Conservation (phyloP, 306 rosid genomes). For the Vigna trinervia region DNA sequence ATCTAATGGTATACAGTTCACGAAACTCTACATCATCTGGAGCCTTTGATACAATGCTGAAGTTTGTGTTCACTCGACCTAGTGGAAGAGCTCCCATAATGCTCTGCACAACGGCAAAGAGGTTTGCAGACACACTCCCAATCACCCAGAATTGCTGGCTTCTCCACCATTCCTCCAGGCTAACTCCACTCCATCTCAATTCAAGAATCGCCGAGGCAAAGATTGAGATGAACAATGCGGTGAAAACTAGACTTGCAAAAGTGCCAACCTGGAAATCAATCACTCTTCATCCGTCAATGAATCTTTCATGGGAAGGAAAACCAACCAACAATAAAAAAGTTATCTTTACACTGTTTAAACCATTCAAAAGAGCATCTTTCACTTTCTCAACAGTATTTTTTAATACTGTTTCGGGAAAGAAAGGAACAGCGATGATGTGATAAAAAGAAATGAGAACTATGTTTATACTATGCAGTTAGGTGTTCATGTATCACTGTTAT, state of each 20-base stretch:
- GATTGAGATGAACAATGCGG: constrained; percentile 78
- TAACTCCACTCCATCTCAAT: constrained; percentile 95
- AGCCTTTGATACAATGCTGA: constrained; percentile 76
- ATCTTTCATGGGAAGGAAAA: background rate
- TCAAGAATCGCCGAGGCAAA: constrained; percentile 83
- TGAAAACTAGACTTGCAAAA: constrained; percentile 77
- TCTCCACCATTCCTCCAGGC: constrained; percentile 99
- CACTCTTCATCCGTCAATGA: constrained; percentile 33
- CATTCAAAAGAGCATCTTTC: no score
- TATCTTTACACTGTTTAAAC: background rate
- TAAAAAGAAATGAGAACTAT: no score
- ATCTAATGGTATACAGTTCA: constrained; percentile 77
- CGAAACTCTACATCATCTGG: constrained; percentile 79
- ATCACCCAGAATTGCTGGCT: constrained; percentile 99
- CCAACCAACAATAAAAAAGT: background rate
- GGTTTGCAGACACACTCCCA: constrained; percentile 87
- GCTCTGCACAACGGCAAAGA: constrained; percentile 77
- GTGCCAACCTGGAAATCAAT: constrained; percentile 78
- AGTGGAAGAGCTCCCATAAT: constrained; percentile 63
- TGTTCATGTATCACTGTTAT: no score
- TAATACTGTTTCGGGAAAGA: no score
- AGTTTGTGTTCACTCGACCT: constrained; percentile 68
- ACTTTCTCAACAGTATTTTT: no score
- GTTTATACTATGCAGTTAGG: no score
- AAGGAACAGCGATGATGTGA: no score